These are phyloP conservation scores for Candolleomyces aberdarensis DNA, from an alignment of 768 basidiomycete genomes.

Conservation along the genomic window DNA sequence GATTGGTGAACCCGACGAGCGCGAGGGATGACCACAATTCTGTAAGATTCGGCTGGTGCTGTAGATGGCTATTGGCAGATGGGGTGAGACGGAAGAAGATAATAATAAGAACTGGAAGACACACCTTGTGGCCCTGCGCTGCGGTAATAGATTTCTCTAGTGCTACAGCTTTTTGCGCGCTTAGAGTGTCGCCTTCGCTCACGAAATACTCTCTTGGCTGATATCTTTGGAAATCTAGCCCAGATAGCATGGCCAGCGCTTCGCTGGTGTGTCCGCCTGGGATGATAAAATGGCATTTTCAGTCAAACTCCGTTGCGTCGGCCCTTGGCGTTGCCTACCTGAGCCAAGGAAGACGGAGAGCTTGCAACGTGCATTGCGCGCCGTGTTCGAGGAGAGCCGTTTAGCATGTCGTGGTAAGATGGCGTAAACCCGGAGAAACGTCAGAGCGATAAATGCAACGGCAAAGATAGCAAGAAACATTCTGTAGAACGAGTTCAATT, in stretches of 20 bases:
- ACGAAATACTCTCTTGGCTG: conserved; percentile 76
- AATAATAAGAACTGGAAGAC: conserved; percentile 7
- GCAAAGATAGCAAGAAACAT: neutral
- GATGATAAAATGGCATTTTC: conserved; percentile 3
- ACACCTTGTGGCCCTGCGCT: conserved; percentile 10
- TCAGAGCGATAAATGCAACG: conserved; percentile 9
- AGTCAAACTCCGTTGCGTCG: neutral
- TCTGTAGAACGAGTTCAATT: no score
- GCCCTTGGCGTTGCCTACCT: conserved; percentile 47
- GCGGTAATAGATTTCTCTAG: conserved; percentile 51
- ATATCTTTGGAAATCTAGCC: conserved; percentile 75
- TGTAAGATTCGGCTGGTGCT: conserved; percentile 28
- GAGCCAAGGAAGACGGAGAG: conserved; percentile 93
- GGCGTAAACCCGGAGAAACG: conserved; percentile 27
- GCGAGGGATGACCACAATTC: conserved; percentile 71
- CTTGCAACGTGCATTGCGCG: conserved; percentile 25
- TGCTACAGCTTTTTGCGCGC: conserved; percentile 61
- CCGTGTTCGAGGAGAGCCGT: neutral
- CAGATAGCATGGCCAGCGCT: conserved; percentile 66
- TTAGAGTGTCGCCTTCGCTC: conserved; percentile 79
- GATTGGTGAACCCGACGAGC: conserved; percentile 87
- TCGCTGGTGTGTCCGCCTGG: conserved; percentile 95
- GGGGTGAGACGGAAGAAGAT: neutral
- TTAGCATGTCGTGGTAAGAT: conserved; percentile 20
- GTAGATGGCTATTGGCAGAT: neutral